Evolutionary conservation across 306 rosid genomes (phyloP), one percentile per base, ranked within the genome.

Genomic region (Ammopiptanthus mongolicus): DNA sequence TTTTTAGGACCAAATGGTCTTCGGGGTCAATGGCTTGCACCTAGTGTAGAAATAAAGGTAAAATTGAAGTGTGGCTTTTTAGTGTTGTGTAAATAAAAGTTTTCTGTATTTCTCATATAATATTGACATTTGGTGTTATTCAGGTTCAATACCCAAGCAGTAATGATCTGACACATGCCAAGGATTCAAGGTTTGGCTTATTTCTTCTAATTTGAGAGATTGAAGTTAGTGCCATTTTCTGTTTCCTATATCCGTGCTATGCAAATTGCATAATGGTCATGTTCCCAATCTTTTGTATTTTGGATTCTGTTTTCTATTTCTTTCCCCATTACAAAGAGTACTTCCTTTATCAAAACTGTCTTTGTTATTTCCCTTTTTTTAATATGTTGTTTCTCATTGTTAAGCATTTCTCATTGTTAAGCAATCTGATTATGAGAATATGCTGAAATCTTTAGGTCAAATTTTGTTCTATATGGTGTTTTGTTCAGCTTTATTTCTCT

Each of bases 1-100:
- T 78, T 92, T 83, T 85, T 96, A 80, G 99, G 99, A 61, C 98
- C 96, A 39, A 92, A 81, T 88, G 99, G 98, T 80, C 94, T 96
- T 70, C 89, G 66, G 71, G 93, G 91, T 58, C 98, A 96, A 84
- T 92, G 99, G 99, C 91, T 66, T 36, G 98, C 89, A 58, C 97
- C 98, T 18, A 89, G 84, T 39, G 72, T 90, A 46, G 88, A 79
- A 82, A 69, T 80, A 51, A 96, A 92, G 98, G 99, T 92, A 81
- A 73, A 64, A 14, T 13, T 67, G 36, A 75, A 64, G 64, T 76
- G 55, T 42, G 17, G 23, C 44, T 5, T 37, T 37, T 28, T 58
- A 52, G 51, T 80, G 36, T 52, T 53, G n/a, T 36, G 46, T 62
- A 65, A 81, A 41, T 68, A 21, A 28, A 52, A 62, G 41, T 63